phyloP scores from a whole-genome alignment of 1,284 basidiomycete genomes.

The Athelia psychrophila region DNA sequence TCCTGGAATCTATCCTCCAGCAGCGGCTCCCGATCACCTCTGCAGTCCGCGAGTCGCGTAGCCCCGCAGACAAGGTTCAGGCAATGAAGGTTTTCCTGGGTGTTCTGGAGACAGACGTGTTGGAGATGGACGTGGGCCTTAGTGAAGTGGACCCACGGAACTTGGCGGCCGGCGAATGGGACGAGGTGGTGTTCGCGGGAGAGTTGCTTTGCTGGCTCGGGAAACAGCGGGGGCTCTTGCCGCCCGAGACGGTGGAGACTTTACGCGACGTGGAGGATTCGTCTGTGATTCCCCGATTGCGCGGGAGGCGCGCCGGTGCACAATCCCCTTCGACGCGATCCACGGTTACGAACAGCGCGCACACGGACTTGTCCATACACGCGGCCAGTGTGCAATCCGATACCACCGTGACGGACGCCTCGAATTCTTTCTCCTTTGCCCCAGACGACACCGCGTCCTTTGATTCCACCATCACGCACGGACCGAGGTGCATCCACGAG shows the following conservation, averaged over 20 bases:
- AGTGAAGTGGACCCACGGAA: conserved; percentile 58
- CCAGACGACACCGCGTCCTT: conserved; percentile 12
- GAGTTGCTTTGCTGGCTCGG: conserved; percentile 67
- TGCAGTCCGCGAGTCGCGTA: conserved; percentile 37
- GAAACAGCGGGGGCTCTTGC: conserved; percentile 38
- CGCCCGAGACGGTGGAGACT: conserved; percentile 3
- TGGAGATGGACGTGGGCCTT: conserved; percentile 58
- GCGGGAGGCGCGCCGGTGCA: neutral
- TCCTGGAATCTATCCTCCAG: conserved; percentile 57
- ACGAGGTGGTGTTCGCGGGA: conserved; percentile 61
- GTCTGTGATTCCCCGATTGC: conserved; percentile 14
- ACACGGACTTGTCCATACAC: conserved; percentile 30
- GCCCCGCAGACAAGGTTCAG: conserved; percentile 39
- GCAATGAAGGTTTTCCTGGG: conserved; percentile 80
- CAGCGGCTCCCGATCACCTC: conserved; percentile 44
- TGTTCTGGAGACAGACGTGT: conserved; percentile 66
- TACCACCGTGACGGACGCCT: conserved; percentile 31
- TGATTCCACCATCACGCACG: conserved; percentile 6
- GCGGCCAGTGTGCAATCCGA: conserved; percentile 17
- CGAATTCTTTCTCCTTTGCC: neutral
- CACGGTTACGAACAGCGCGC: conserved; percentile 28
- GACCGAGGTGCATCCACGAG: conserved; percentile 48
- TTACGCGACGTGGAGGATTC: conserved; percentile 16
- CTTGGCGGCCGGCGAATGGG: conserved; percentile 58
- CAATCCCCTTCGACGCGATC: conserved; percentile 32